Conservation (phyloP, 495 filamentous ascomycete genomes). For the Achaetomiella virescens region DNA sequence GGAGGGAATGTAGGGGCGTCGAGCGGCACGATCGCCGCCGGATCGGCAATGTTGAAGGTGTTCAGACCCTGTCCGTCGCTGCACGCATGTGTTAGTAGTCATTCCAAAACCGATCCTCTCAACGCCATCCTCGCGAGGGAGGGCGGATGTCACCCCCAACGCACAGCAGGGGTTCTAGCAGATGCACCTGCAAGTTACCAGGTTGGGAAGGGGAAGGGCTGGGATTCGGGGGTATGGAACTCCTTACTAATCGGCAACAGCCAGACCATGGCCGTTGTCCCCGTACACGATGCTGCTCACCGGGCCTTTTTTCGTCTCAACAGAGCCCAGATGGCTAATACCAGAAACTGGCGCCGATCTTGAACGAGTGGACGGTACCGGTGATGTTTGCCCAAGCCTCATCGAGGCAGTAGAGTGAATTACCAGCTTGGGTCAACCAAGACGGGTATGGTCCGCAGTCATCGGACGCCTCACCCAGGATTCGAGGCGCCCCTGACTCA, state of each 20-base stretch:
- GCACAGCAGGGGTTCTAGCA: too few species aligned
- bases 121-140: too few species aligned
- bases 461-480: constrained; percentile 33
- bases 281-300: constrained; percentile 44
- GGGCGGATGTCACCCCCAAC: too few species aligned
- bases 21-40: constrained; percentile 30
- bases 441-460: constrained; percentile 52
- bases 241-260: constrained; percentile 46
- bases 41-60: constrained; percentile 22
- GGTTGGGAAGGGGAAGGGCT: neutral
- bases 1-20: constrained; percentile 48
- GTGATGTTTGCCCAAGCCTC: constrained; percentile 40
- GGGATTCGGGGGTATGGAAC: neutral
- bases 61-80: constrained; percentile 23
- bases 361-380: constrained; percentile 41
- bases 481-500: constrained; percentile 31
- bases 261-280: constrained; percentile 34
- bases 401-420: constrained; percentile 55
- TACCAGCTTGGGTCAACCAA: constrained; percentile 50
- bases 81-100: constrained; percentile 7
- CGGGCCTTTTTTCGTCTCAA: constrained; percentile 34
- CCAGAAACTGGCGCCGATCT: constrained; percentile 28
- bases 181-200: neutral
- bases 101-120: too few species aligned
- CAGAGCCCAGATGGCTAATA: constrained; percentile 35